A percentile compares a stretch with the other conserved stretches of the same genome.
phyloP scores from a whole-genome alignment of 1,284 basidiomycete genomes.

The Uromyces viciae-fabae region DNA sequence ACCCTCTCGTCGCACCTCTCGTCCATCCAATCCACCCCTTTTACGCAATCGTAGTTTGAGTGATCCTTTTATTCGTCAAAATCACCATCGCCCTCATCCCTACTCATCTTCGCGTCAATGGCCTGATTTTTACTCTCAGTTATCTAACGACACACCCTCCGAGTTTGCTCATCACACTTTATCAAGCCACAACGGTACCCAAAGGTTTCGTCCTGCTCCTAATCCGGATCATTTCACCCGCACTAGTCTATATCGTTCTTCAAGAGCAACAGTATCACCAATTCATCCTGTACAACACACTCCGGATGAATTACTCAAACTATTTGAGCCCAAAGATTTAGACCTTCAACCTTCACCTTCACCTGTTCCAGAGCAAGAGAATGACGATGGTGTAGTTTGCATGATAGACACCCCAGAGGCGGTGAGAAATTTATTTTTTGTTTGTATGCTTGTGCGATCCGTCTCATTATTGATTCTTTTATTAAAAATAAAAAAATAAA shows the following conservation, averaged over 20 bases:
- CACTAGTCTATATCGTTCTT: not conserved
- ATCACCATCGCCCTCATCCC: too few relatives aligned
- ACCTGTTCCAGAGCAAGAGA: not conserved
- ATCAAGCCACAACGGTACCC: not conserved
- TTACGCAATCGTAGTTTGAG: too few relatives aligned
- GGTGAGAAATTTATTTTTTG: not conserved
- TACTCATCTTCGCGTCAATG: too few relatives aligned
- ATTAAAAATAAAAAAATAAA: not conserved
- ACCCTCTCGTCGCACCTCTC: too few relatives aligned
- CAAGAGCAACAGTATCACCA: not conserved
- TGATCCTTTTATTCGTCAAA: too few relatives aligned
- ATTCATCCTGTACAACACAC: not conserved
- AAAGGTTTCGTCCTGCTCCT: not conserved
- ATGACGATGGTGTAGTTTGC: not conserved
- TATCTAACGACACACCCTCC: not conserved
- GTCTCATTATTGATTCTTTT: not conserved
- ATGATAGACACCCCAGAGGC: not conserved
- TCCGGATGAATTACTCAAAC: not conserved
- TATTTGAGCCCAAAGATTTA: not conserved
- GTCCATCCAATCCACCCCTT: too few relatives aligned
- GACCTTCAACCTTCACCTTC: not conserved
- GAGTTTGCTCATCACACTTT: not conserved
- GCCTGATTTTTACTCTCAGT: too few relatives aligned
- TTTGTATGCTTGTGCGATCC: not conserved
- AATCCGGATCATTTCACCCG: not conserved